Evolutionary conservation across 148 eudicot genomes (phyloP), one percentile per base, ranked within the genome.

Genomic region (Rhododendron molle): DNA sequence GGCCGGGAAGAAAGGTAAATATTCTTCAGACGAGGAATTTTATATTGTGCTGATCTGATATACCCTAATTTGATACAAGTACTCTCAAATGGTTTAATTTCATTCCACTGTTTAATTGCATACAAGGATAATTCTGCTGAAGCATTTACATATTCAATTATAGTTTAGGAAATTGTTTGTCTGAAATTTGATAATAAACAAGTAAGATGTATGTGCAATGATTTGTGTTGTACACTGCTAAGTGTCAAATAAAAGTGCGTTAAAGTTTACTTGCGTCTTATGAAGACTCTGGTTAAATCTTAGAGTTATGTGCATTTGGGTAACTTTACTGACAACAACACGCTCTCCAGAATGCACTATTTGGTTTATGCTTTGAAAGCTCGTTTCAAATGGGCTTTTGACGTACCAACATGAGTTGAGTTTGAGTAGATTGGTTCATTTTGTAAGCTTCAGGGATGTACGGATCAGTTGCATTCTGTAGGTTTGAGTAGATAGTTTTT

Each of bases 1-100:
- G 95, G 90, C 99, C 99, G 12, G 99, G 99, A 28, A 96, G 89
- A 83, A 94, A 94, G 95, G 98, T 95, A 92, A 76, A 47, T 26
- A 49, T 43, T 12, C 40, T n/a, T 3, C 0, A 30, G 2, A 72
- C 21, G 3, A 76, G 71, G 14, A 38, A 49, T 30, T 44, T 58
- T 8, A 12, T 47, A 4, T 78, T 84, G 43, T 32, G 3, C 30
- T 9, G 18, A 40, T 56, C 52, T 74, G 16, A 43, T 60, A 32
- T 60, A 58, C 12, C 30, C 34, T 54, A 38, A 3, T 58, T 78
- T 78, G 28, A 80, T 56, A 65, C 40, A 32, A 40, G 28, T 43
- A 77, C 15, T 43, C 28, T 76, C 4, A 23, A 38, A 38, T 43
- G 52, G 50, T 23, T 44, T 77, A 77, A n/a, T 21, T 4, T 10